Conservation (phyloP, 257 asterid genomes). For the Rauvolfia tetraphylla region DNA sequence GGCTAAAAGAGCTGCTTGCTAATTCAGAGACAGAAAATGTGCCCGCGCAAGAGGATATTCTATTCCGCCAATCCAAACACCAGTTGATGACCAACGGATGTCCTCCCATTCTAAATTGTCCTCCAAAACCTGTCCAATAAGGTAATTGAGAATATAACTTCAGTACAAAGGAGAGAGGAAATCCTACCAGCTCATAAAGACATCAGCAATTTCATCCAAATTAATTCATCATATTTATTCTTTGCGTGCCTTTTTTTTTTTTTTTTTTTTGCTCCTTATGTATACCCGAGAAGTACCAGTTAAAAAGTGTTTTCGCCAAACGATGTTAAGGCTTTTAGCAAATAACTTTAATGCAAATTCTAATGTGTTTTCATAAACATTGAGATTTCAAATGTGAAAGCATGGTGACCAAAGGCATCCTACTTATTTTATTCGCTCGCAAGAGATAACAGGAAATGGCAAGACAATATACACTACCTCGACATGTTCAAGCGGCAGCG, state of each 20-base stretch:
- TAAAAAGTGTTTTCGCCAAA: neutral
- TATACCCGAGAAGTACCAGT: too few species aligned
- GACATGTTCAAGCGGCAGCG: conserved; percentile 70
- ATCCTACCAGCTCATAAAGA: neutral
- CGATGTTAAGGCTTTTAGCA: neutral
- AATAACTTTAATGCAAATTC: neutral
- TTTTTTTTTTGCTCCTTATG: too few species aligned
- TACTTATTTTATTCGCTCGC: neutral
- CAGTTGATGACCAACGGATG: conserved; percentile 78
- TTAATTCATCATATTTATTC: neutral
- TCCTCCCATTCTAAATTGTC: conserved; percentile 91
- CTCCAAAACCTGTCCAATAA: conserved; percentile 62
- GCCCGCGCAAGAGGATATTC: conserved; percentile 85
- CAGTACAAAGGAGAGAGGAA: neutral
- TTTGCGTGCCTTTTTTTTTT: neutral
- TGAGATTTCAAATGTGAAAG: neutral
- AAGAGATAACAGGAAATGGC: neutral
- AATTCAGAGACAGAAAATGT: conserved; percentile 62
- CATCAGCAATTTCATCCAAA: too few species aligned
- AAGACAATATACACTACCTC: conserved; percentile 51
- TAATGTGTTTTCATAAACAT: neutral
- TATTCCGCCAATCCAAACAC: conserved; percentile 74
- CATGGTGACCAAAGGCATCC: neutral
- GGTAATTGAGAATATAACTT: conserved; percentile 2
- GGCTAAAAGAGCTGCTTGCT: neutral